Evolutionary conservation across 106 monocot genomes (phyloP), one percentile per base, ranked within the genome.

Genomic region (Dactylorhiza incarnata): DNA sequence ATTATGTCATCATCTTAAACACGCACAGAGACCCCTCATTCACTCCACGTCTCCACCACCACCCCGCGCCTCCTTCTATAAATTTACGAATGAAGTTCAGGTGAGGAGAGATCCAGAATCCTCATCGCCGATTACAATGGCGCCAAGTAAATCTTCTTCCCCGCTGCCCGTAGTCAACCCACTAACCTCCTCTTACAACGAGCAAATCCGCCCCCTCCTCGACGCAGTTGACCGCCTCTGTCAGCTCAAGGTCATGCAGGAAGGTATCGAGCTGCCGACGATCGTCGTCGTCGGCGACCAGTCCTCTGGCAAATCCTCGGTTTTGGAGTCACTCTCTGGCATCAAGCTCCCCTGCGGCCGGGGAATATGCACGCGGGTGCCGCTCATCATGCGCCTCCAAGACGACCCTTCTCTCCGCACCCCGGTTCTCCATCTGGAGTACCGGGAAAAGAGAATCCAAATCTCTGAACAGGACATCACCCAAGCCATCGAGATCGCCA

Each of bases 211-310:
- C 20, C 80, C 80, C 4, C 50, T 80, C 29, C 74, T 80, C 20
- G 80, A 80, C 37, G 80, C 80, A 66, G 22, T 80, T 51, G 80
- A 80, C 62, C 73, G 74, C 19, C 74, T 80, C 37, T 62, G 80
- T 2, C 80, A 80, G 16, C 80, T 80, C 12, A 73, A 80, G 13
- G 74, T 80, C 11, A 80, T 74, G 80, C 65, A 74, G 29, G 80
- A 80, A 25, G 73, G 80, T 6, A 80, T 80, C 16, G 17, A 80
- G 13, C 74, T 80, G 1, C 80, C 80, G 0, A 80, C 80, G 17
- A 80, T 80, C 66, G 80, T 80, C 16, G 73, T 74, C 66, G 65
- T 62, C 43, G 80, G 80, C 67, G 80, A 80, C 47, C 80, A 80
- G 15, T 80, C 80, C 20, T 74, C 73, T 43, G 80, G 80, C 26